Base-by-base conservation (phyloP, 148 eudicot genomes). In the Silene uniflora region DNA sequence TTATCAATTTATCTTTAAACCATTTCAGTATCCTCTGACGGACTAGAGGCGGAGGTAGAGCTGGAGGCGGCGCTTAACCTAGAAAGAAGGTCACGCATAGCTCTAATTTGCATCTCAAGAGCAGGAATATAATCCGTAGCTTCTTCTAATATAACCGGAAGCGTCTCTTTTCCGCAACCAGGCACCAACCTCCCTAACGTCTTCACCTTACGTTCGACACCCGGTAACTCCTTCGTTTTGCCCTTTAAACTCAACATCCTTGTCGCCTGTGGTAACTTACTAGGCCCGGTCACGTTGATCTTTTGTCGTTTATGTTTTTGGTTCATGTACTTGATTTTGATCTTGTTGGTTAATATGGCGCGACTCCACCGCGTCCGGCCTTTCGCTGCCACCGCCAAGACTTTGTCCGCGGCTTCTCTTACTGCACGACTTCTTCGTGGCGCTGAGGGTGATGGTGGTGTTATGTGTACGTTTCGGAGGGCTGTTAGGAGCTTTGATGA, bases 281-380 rank as follows among this genome's bases (percentile, higher is more conserved):
- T 79, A 8, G 22, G 61, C 0, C 85, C 82, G 54, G 79, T 71
- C 3, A 67, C 70, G 7, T 54, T 75, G 10, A 74, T 82, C 69
- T 81, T 84, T 42, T 69, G 81, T 52, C 86, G 77, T 56, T 80
- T 87, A 66, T 77, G 82, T 76, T 86, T 80, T 5, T 80, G 67
- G 25, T 72, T 87, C 79, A 87, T 72, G 85, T 88, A 93, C 82
- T 90, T 91, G 18, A 93, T 83, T 76, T 88, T 89, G 67, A 93
- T 82, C 77, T 90, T 81, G 82, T 76, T 90, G 0, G 85, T 85
- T 49, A 93, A 80, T 6, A 93, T 88, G 0, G 98, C 98, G 18
- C 97, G 89, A 88, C 98, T 93, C 98, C 98, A 93, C 42, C 98
- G 78, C 8, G 93, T 87, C 27, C 87, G 76, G 1, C 98, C 93